Base-by-base conservation (phyloP, 2,329 filamentous ascomycete genomes). In the Byssochlamys sp. region DNA sequence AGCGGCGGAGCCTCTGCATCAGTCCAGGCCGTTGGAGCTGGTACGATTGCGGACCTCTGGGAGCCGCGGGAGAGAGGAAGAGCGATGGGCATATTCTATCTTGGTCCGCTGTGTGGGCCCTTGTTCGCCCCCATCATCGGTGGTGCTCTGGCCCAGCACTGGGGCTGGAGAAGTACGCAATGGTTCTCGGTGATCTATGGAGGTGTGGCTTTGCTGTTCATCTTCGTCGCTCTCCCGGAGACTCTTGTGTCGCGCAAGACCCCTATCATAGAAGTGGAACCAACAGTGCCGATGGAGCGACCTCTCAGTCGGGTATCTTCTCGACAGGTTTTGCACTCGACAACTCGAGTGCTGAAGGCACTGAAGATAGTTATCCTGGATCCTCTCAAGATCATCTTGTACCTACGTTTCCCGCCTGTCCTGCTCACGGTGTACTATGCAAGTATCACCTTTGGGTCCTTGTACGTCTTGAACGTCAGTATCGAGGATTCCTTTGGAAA, bases 61-160 rank as follows among this genome's bases (percentile, higher is more conserved):
- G 86, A 90, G 61, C 73, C 84, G 0, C 79, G 77, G 53, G 86
- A 92, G 69, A 78, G 90, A 54, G 90, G 90, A 2, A 77, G 77
- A 14, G 89, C 89, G n/a, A 94, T 94, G 89, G 84, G 87, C 2
- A 79, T 89, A 48, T 94, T 92, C 72, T 94, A 91, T 65, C 79
- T 94, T 0, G 90, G 90, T 0, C 89, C 90, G 0, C 73, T 94
- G 7, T 81, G 85, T 53, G 89, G 89, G 0, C 90, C 90, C 0
- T 73, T 94, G 12, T 71, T 92, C 4, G 84, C 87, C 0, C 90
- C 90, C 1, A 87, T 94, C 55, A 78, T 94, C 31, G 90, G 89
- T 55, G 90, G 89, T 50, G 83, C 80, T 0, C 73, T 95, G n/a
- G 80, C 86, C 0, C 75, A 89, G 63, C 77, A 72, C 4, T 85